Evolutionary conservation across 1,284 basidiomycete genomes (phyloP).

Genomic region (Puccinia novopanici): DNA sequence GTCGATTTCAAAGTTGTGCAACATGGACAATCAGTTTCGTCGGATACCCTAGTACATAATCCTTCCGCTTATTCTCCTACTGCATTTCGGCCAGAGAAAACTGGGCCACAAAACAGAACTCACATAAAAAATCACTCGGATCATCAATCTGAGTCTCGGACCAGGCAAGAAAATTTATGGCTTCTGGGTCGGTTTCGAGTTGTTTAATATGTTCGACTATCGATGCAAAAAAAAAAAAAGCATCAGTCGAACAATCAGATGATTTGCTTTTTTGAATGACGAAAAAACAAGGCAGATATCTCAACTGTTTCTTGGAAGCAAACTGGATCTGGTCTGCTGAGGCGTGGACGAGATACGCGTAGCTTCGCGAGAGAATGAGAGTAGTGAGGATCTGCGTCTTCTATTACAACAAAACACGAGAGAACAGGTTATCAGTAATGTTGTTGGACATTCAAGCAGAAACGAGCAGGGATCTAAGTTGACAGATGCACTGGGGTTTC

Average conservation of each 20-base stretch:
- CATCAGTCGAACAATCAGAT: not conserved
- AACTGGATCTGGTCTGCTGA: slow-evolving; percentile 25
- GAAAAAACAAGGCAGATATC: not conserved
- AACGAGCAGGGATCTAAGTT: not conserved
- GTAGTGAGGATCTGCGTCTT: slow-evolving; percentile 33
- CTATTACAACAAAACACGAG: not conserved
- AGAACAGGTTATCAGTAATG: not conserved
- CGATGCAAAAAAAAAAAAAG: not conserved
- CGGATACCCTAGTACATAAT: not conserved
- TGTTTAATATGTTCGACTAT: slow-evolving; percentile 3
- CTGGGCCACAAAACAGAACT: not conserved
- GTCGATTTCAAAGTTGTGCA: not conserved
- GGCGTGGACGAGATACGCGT: slow-evolving; percentile 33
- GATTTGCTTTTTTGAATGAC: not conserved
- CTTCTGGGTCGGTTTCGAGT: slow-evolving; percentile 32
- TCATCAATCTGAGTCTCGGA: slow-evolving; percentile 32
- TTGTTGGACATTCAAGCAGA: not conserved
- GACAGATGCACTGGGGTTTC: slow-evolving; percentile 48
- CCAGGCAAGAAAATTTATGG: slow-evolving; percentile 42
- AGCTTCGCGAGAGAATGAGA: slow-evolving; percentile 32
- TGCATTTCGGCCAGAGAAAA: not conserved
- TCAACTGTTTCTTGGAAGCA: slow-evolving; percentile 31
- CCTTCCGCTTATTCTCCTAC: not conserved
- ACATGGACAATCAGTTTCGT: no score
- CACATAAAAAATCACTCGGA: slow-evolving; percentile 47